Percentiles rank a stretch among this genome's conserved stretches.
phyloP scores from a whole-genome alignment of 768 basidiomycete genomes.

The Tricholoma sp. region DNA sequence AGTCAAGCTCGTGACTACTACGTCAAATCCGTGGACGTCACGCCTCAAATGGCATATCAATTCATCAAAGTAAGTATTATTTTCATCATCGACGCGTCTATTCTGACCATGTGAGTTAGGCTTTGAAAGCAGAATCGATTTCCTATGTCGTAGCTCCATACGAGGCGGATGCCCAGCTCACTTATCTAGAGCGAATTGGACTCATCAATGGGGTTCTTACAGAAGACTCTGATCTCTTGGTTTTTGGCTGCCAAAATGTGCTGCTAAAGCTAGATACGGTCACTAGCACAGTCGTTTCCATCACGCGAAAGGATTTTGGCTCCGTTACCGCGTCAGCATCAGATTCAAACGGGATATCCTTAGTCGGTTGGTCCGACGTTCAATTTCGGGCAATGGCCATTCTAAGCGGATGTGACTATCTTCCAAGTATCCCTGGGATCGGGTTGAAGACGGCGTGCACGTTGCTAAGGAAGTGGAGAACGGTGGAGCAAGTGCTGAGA shows the following conservation, averaged over 20 bases:
- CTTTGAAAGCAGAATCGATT: slow-evolving; percentile 75
- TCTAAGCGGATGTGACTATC: slow-evolving; percentile 88
- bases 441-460: slow-evolving; percentile 91
- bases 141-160: slow-evolving; percentile 93
- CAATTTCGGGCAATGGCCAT: slow-evolving; percentile 95
- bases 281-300: slow-evolving; percentile 57
- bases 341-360: slow-evolving; percentile 60
- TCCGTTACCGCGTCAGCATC: slow-evolving; percentile 40
- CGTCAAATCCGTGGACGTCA: slow-evolving; percentile 90
- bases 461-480: slow-evolving; percentile 80
- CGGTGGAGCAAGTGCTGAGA: slow-evolving; percentile 77
- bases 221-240: slow-evolving; percentile 96
- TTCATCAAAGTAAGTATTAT: slow-evolving; percentile 78
- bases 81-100: neutral
- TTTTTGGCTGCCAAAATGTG: slow-evolving; percentile 91
- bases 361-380: slow-evolving; percentile 83
- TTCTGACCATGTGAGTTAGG: slow-evolving; percentile 42
- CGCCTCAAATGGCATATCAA: slow-evolving; percentile 96
- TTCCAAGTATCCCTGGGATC: slow-evolving; percentile 85
- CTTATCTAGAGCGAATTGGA: slow-evolving; percentile 81
- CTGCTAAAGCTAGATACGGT: slow-evolving; percentile 88
- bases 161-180: slow-evolving; percentile 96
- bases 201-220: slow-evolving; percentile 90
- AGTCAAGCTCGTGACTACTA: slow-evolving; percentile 84
- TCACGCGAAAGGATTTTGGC: slow-evolving; percentile 66